These are phyloP conservation scores for Sergeia podlipaevii DNA, from an alignment of 208 protist genomes.

Conservation along the genomic window DNA sequence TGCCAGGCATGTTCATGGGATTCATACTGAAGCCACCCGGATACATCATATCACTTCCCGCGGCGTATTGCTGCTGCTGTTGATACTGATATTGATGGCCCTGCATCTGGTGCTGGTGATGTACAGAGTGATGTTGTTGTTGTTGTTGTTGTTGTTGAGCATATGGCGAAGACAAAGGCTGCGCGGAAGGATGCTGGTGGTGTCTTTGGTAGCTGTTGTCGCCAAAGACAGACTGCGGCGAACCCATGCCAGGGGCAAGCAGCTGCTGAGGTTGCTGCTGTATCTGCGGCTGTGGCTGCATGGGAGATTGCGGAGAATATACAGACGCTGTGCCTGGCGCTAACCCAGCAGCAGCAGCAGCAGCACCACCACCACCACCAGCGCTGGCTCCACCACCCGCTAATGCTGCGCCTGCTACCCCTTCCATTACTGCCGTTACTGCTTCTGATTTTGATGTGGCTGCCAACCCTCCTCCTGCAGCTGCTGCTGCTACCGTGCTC, in stretches of 20 bases:
- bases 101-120: neutral
- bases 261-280: neutral
- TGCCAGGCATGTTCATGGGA: too few species aligned
- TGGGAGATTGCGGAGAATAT: too few species aligned
- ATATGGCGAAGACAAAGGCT: neutral
- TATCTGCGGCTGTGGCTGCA: too few species aligned
- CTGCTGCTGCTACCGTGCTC: neutral
- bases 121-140: neutral
- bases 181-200: conserved; percentile 4
- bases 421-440: conserved; percentile 8
- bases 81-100: neutral
- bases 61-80: too few species aligned
- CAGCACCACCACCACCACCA: neutral
- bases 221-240: neutral
- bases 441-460: neutral
- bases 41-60: too few species aligned
- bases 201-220: neutral
- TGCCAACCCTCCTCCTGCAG: neutral
- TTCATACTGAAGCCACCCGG: too few species aligned
- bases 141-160: neutral
- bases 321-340: too few species aligned
- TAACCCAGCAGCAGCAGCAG: neutral
- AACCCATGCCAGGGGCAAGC: too few species aligned
- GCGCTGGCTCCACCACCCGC: neutral
- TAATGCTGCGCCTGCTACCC: neutral